Conservation (phyloP, 2,329 filamentous ascomycete species). For the Penicillium sp. region DNA sequence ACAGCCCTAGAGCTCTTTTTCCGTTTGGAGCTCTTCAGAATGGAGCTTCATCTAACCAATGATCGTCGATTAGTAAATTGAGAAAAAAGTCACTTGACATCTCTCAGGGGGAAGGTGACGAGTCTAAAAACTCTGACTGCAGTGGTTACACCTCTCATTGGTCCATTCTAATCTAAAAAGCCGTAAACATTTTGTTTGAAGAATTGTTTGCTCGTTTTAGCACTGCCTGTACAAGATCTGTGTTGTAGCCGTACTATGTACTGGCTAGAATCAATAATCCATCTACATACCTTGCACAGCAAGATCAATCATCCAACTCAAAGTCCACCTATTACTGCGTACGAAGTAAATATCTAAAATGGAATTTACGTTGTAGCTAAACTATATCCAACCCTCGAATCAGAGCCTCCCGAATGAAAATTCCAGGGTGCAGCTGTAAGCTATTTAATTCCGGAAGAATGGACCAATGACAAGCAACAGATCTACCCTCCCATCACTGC, state of each 20-base stretch:
- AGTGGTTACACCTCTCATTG: background rate
- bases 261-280: background rate
- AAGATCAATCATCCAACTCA: background rate
- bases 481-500: constrained; percentile 12
- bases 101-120: constrained; percentile 14
- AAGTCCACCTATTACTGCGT: too few relatives aligned
- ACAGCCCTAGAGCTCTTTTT: constrained; percentile 1
- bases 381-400: constrained; percentile 3
- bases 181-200: too few relatives aligned
- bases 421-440: background rate
- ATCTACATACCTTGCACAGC: background rate
- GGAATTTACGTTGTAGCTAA: too few relatives aligned
- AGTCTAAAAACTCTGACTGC: constrained; percentile 16
- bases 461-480: constrained; percentile 9
- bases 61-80: constrained; percentile 2
- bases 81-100: constrained; percentile 7
- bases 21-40: constrained; percentile 7
- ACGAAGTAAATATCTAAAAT: too few relatives aligned
- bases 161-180: background rate
- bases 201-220: too few relatives aligned
- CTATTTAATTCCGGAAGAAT: background rate
- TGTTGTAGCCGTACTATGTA: too few relatives aligned
- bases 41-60: constrained; percentile 6
- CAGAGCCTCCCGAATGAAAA: constrained; percentile 6
- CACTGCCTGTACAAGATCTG: too few relatives aligned